Base-by-base conservation (phyloP, 228 moss, liverwort and hornwort genomes). In the Sphagnum fallax region DNA sequence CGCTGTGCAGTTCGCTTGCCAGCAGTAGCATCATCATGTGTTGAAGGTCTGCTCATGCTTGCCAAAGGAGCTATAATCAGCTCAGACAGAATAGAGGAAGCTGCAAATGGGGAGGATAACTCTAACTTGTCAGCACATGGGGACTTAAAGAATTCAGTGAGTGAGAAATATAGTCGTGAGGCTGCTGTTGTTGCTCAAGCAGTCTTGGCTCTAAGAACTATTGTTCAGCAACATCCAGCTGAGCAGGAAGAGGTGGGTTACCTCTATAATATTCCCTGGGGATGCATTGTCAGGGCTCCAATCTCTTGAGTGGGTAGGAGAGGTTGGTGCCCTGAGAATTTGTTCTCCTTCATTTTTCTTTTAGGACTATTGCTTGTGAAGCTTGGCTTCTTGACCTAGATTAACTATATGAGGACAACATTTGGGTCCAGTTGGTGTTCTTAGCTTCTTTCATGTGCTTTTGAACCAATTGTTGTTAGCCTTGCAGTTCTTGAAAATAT, bases 171-270 rank as follows among this genome's bases (percentile, higher is more conserved):
- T 70, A 86, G 73, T 75, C 81, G 88, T 73, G 91, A 97, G 77
- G 86, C 88, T 66, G 87, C 83, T 79, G 97, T 97, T 74, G 90
- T 97, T 64, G 87, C 86, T 32, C 93, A 93, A 78, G 91, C 97
- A 73, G 90, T 93, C 67, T 71, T 85, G 63, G 87, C 97, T 60
- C 82, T 97, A 50, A 85, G 93, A 52, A 80, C 83, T 15, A 93
- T 97, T 75, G 90, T 93, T 69, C 97, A 93, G 65, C 87, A 90
- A 74, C 84, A 84, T 57, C 90, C 91, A 47, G 64, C 80, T 53
- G 87, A 87, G 74, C 93, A 93, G 69, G 90, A 97, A 75, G 77
- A 88, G 91, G 97, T 91, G 67, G 64, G 72, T 14, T 47, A 63
- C 50, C 63, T 61, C 63, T 67, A 65, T 62, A 52, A 50, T 32